These are phyloP conservation scores for Conoideocrella luteorostrata DNA, from an alignment of 2,329 filamentous ascomycete species.

Conservation along the genomic window DNA sequence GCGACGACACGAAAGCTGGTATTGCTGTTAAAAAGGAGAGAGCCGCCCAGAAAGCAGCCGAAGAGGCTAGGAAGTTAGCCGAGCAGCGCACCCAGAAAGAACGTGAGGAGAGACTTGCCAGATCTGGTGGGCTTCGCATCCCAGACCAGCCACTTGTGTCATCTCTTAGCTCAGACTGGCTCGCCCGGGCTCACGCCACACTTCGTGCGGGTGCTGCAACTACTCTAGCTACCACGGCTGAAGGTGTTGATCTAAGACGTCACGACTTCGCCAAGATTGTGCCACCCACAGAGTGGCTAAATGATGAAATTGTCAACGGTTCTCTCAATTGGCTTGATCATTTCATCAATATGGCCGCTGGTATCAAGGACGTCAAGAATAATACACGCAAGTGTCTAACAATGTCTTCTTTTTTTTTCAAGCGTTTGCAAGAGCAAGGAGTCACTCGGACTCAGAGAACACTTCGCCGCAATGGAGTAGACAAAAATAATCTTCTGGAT, in stretches of 20 bases:
- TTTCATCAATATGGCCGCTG: constrained; percentile 50
- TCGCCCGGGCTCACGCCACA: constrained; percentile 20
- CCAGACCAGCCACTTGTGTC: constrained; percentile 21
- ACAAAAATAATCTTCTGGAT: constrained; percentile 55
- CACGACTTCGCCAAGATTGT: constrained; percentile 62
- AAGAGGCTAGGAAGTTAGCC: constrained; percentile 19
- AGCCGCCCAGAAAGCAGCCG: constrained; percentile 17
- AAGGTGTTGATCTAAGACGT: constrained; percentile 41
- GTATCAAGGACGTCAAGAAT: constrained; percentile 40
- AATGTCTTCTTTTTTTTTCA: constrained; percentile 62
- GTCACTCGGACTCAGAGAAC: constrained; percentile 44
- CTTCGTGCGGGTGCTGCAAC: constrained; percentile 26
- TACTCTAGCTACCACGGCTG: constrained; percentile 38
- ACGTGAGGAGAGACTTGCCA: constrained; percentile 20
- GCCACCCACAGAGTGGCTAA: constrained; percentile 57
- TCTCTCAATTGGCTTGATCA: constrained; percentile 55
- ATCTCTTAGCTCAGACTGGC: constrained; percentile 23
- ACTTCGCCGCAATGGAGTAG: constrained; percentile 50
- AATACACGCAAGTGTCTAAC: constrained; percentile 53
- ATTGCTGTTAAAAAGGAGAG: constrained; percentile 9
- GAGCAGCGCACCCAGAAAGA: constrained; percentile 15
- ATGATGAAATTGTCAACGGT: constrained; percentile 69
- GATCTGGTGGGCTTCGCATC: constrained; percentile 23
- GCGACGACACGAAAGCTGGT: constrained; percentile 19
- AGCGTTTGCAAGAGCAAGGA: constrained; percentile 42